These are phyloP conservation scores for Cokeromyces recurvatus DNA, from an alignment of 371 early-diverging fungal genomes.

Conservation along the genomic window DNA sequence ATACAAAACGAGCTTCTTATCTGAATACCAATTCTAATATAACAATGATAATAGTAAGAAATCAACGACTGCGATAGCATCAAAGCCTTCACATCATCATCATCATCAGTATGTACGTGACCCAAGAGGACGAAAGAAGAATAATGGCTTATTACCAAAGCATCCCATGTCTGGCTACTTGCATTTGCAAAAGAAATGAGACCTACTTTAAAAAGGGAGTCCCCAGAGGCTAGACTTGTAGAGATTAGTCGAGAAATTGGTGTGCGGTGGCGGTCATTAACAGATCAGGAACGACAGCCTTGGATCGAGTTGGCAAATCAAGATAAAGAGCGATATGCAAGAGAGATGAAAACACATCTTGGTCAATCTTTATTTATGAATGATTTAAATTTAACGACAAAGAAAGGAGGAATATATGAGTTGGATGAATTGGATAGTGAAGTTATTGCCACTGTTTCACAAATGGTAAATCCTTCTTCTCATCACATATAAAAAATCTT, in stretches of 20 bases:
- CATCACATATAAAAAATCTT: too few relatives aligned
- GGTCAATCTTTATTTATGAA: background rate
- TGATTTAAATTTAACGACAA: background rate
- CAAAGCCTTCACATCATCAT: background rate
- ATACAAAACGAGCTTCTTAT: conserved; percentile 4
- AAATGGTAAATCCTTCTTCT: conserved; percentile 29
- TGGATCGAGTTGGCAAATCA: conserved; percentile 60
- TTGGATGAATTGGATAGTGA: conserved; percentile 18
- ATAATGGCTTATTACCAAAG: conserved; percentile 68
- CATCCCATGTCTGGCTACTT: conserved; percentile 78
- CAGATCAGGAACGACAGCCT: conserved; percentile 43
- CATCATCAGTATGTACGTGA: conserved; percentile 13
- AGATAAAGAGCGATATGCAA: conserved; percentile 73
- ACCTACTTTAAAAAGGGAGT: conserved; percentile 49
- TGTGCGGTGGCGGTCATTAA: conserved; percentile 57
- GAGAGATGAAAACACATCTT: conserved; percentile 46
- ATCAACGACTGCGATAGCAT: conserved; percentile 3
- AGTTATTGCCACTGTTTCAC: conserved; percentile 19
- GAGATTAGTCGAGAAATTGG: conserved; percentile 65
- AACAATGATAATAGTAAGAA: too few relatives aligned
- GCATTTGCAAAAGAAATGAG: conserved; percentile 59
- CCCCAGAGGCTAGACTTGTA: conserved; percentile 56
- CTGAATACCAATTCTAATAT: too few relatives aligned
- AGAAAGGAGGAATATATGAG: background rate
- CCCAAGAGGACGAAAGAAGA: conserved; percentile 56